Conservation (phyloP, 768 basidiomycete genomes). For the Termitomyces eurrhizus region DNA sequence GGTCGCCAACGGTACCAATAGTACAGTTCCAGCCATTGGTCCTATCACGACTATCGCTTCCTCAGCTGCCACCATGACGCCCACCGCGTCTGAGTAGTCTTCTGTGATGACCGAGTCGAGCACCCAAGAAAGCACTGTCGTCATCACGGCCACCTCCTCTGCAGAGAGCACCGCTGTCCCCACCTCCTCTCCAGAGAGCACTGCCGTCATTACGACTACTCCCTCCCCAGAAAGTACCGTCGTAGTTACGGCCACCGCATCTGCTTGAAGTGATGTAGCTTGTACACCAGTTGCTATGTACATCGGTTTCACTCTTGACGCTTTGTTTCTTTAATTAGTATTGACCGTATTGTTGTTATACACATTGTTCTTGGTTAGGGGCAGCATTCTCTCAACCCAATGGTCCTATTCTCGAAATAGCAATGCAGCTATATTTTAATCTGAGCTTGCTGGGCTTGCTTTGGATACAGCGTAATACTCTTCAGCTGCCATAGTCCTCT, state of each 20-base stretch:
- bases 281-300: neutral
- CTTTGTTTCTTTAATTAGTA: neutral
- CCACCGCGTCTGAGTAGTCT: neutral
- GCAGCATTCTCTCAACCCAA: neutral
- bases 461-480: neutral
- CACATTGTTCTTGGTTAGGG: neutral
- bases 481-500: too few relatives aligned
- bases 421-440: too few relatives aligned
- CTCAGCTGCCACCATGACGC: neutral
- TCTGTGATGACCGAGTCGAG: neutral
- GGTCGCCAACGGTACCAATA: slow-evolving; percentile 4
- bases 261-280: neutral
- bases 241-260: slow-evolving; percentile 2
- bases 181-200: too few relatives aligned
- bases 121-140: neutral
- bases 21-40: slow-evolving; percentile 1
- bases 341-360: neutral
- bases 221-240: neutral
- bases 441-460: neutral
- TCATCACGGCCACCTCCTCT: neutral
- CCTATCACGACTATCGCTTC: slow-evolving; percentile 5
- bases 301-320: neutral
- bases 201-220: neutral
- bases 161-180: neutral
- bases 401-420: neutral